Evolutionary conservation across 352 stramenopile species (phyloP).

Genomic region (Pilasporangium apinafurcum): DNA sequence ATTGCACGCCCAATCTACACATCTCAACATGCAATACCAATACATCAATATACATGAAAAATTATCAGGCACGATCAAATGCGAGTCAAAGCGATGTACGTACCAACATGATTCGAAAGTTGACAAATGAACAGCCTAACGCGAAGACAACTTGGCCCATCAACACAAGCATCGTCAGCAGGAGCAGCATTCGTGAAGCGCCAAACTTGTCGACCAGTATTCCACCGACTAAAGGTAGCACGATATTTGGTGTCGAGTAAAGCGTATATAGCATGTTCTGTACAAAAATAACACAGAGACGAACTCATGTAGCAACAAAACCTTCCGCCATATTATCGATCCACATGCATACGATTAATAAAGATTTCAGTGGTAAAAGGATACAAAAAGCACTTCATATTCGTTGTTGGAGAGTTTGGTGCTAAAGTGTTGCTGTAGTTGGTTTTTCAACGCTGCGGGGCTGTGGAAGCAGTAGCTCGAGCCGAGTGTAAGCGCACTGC

Average conservation of each 20-base stretch:
- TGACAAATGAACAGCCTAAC: conserved; percentile 38
- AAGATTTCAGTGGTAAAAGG: conserved; percentile 2
- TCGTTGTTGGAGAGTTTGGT: conserved; percentile 16
- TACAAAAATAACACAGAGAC: not conserved
- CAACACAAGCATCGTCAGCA: conserved; percentile 57
- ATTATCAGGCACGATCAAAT: not conserved
- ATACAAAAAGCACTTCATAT: conserved; percentile 37
- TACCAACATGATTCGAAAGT: conserved; percentile 39
- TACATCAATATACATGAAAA: not conserved
- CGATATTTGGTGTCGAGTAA: conserved; percentile 79
- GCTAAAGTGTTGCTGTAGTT: conserved; percentile 53
- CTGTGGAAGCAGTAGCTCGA: conserved; percentile 69
- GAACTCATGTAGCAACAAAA: not conserved
- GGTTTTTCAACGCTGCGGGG: conserved; percentile 50
- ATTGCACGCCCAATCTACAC: conserved; percentile 67
- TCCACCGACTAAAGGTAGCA: conserved; percentile 82
- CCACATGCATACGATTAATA: not conserved
- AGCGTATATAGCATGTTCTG: conserved; percentile 85
- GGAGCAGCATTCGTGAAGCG: conserved; percentile 42
- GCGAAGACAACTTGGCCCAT: conserved; percentile 64
- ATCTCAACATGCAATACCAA: no score
- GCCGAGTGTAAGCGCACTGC: conserved; percentile 34
- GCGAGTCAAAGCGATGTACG: not conserved
- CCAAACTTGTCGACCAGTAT: conserved; percentile 69
- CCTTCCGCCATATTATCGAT: not conserved